Conservation (phyloP, 768 basidiomycete genomes). For the Mycena amicta region DNA sequence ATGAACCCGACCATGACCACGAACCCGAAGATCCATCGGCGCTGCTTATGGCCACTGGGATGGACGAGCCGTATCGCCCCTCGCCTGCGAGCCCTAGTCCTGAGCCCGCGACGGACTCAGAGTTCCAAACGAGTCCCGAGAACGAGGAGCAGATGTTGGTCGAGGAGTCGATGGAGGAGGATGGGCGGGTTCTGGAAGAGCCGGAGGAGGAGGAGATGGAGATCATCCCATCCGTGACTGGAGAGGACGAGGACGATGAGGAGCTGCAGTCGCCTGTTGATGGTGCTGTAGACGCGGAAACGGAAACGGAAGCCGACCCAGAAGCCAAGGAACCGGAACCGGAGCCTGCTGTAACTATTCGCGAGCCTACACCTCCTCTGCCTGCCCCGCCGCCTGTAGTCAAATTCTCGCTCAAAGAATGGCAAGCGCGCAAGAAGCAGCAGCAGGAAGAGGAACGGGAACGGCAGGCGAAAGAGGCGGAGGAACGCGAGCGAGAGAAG, state of each 20-base stretch:
- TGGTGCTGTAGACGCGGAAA: not conserved
- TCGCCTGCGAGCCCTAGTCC: conserved; percentile 15
- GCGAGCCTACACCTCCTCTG: conserved; percentile 1
- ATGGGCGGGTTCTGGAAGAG: not conserved
- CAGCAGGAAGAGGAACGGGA: conserved; percentile 2
- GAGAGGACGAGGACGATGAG: not conserved
- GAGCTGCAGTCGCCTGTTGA: not conserved
- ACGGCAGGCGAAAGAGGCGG: not conserved
- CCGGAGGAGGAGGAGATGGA: not conserved
- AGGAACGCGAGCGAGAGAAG: not conserved
- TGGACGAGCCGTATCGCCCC: conserved; percentile 16
- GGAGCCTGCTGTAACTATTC: not conserved
- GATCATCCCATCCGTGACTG: too few species aligned
- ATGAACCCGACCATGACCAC: too few species aligned
- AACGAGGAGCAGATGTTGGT: not conserved
- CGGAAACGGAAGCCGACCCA: not conserved
- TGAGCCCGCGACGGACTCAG: not conserved
- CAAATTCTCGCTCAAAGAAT: conserved; percentile 10
- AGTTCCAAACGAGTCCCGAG: not conserved
- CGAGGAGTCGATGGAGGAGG: not conserved
- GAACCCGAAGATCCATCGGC: too few species aligned
- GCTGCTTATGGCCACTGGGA: too few species aligned
- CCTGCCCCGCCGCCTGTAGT: not conserved
- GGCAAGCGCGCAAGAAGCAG: conserved; percentile 7
- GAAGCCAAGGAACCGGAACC: not conserved